phyloP scores from a whole-genome alignment of 805 yeast species.

The Barnettozyma siamensis region DNA sequence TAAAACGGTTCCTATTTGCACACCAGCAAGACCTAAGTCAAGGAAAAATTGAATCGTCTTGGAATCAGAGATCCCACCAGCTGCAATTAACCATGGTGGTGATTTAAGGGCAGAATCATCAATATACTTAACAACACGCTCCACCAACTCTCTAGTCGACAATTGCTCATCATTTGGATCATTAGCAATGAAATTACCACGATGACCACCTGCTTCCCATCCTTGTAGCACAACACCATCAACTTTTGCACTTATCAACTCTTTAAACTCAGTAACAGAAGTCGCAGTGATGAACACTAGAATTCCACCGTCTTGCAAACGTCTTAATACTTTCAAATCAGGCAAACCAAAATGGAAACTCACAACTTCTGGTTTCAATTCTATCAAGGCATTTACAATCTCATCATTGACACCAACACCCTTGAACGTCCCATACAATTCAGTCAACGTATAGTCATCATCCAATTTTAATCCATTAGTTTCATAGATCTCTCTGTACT shows the following conservation, averaged over 20 bases:
- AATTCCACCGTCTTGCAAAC: constrained; percentile 34
- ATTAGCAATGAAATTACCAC: constrained; percentile 39
- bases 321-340: constrained; percentile 24
- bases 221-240: constrained; percentile 54
- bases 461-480: constrained; percentile 2
- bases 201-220: constrained; percentile 61
- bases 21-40: constrained; percentile 42
- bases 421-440: constrained; percentile 15
- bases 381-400: constrained; percentile 14
- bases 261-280: constrained; percentile 35
- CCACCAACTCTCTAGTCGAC: constrained; percentile 29
- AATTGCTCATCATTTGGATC: constrained; percentile 31
- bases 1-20: constrained; percentile 52
- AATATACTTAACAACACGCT: constrained; percentile 19
- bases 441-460: neutral
- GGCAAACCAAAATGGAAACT: constrained; percentile 55
- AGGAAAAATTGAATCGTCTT: constrained; percentile 28
- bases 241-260: constrained; percentile 28
- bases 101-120: neutral
- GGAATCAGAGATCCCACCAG: constrained; percentile 47
- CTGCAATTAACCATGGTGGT: constrained; percentile 35
- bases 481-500: constrained; percentile 12
- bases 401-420: constrained; percentile 4
- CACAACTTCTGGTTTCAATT: constrained; percentile 36
- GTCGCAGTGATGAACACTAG: constrained; percentile 44